These are phyloP conservation scores for Hevea brasiliensis DNA, from an alignment of 345 rosid genomes.

Conservation along the genomic window DNA sequence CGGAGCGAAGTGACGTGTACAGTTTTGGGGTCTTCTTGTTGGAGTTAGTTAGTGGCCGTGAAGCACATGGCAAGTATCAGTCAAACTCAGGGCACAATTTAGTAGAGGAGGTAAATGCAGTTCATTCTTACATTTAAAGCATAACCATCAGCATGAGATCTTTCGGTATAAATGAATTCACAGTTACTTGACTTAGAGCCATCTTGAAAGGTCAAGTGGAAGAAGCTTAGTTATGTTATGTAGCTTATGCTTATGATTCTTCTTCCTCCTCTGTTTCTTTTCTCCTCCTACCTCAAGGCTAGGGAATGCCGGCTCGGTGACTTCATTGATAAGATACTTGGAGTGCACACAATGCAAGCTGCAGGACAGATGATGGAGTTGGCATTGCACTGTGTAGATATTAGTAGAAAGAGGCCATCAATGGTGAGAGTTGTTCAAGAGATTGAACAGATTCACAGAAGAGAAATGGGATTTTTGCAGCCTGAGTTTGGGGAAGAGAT, in stretches of 20 bases:
- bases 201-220: no score
- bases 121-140: neutral
- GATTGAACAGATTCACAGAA: constrained; percentile 33
- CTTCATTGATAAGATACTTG: constrained; percentile 31
- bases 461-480: constrained; percentile 28
- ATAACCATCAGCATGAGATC: neutral
- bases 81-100: constrained; percentile 21
- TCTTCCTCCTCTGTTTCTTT: neutral
- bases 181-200: no score
- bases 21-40: constrained; percentile 49
- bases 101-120: constrained; percentile 30
- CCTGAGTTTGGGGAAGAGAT: constrained; percentile 13
- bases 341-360: constrained; percentile 1
- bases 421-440: constrained; percentile 31
- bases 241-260: neutral
- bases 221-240: neutral
- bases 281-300: constrained; percentile 17
- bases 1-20: constrained; percentile 40
- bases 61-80: constrained; percentile 26
- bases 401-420: constrained; percentile 30
- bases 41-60: constrained; percentile 41
- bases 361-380: constrained; percentile 31
- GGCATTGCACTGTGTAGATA: constrained; percentile 37
- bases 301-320: constrained; percentile 12
- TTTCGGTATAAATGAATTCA: no score